phyloP scores from a whole-genome alignment of 345 rosid species.

The Orychophragmus violaceus region DNA sequence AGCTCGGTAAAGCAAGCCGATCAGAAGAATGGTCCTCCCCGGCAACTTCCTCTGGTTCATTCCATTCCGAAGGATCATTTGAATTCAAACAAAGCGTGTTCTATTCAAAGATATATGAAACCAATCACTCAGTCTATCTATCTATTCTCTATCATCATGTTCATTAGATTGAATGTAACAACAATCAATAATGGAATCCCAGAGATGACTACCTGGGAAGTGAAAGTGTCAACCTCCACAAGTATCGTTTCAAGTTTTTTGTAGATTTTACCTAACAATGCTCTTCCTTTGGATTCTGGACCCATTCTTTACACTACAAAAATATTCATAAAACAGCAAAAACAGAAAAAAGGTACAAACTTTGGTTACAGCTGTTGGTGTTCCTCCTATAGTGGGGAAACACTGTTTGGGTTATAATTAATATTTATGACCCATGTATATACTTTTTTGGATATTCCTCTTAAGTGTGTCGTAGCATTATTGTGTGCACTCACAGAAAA shows the following conservation, averaged over 20 bases:
- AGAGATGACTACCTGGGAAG: conserved; percentile 23
- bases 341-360: background rate
- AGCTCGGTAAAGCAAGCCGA: background rate
- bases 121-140: background rate
- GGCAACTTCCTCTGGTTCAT: conserved; percentile 2
- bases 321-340: background rate
- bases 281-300: conserved; percentile 37
- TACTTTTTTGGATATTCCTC: too few relatives aligned
- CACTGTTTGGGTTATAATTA: too few relatives aligned
- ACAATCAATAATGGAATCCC: background rate
- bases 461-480: too few relatives aligned
- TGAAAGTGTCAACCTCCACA: conserved; percentile 52
- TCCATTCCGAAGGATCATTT: conserved; percentile 6
- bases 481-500: too few relatives aligned
- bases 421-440: too few relatives aligned
- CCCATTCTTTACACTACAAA: conserved; percentile 38
- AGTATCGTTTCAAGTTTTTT: conserved; percentile 61
- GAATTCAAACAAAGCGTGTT: conserved; percentile 17
- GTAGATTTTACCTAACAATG: conserved; percentile 60
- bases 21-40: conserved; percentile 1
- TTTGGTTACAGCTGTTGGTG: too few relatives aligned
- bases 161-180: background rate
- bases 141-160: background rate
- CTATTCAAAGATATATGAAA: conserved; percentile 25
- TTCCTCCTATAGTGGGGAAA: too few relatives aligned